A percentile compares a stretch with the other conserved stretches of the same genome.
Evolutionary conservation across 176 grass and related monocot species (phyloP).

Genomic region (bread wheat (Triticum aestivum)): IWGSC_CS_RefSeq_v2.1 NC_057796.1:482147885-482148384

Average conservation of each 20-base stretch:
- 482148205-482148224: conserved; percentile 72
- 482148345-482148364: conserved; percentile 70
- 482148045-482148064: background rate
- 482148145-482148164: conserved; percentile 36
- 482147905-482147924: conserved; percentile 62
- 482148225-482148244: conserved; percentile 30
- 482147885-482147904: conserved; percentile 64
- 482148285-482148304: conserved; percentile 63
- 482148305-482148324: conserved; percentile 69
- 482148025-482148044: conserved; percentile 16
- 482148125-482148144: conserved; percentile 8
- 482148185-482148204: conserved; percentile 51
- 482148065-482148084: background rate
- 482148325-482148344: conserved; percentile 76
- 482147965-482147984: conserved; percentile 68
- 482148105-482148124: background rate
- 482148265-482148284: background rate
- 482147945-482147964: conserved; percentile 21
- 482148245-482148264: background rate
- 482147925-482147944: conserved; percentile 87
- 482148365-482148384: conserved; percentile 66
- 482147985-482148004: conserved; percentile 90
- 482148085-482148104: conserved; percentile 26
- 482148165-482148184: background rate
- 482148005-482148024: conserved; percentile 37